Evolutionary conservation across 352 stramenopile species (phyloP), one percentile per base, ranked within the genome.

Genomic region (Bremia lactucae): DNA sequence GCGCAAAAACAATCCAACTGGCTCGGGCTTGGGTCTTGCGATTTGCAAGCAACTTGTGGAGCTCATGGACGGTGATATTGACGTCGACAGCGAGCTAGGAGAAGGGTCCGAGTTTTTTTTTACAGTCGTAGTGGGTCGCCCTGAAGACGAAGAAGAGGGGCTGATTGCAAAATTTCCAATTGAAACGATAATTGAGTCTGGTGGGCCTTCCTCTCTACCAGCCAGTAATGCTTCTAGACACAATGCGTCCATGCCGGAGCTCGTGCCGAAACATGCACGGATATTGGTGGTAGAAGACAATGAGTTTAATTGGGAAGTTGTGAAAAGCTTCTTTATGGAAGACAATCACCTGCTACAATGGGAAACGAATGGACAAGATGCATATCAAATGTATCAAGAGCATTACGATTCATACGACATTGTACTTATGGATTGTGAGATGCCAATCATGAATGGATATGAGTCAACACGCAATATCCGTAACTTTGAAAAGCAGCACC

Each of bases 251-350:
- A 52, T 61, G 44, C 48, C 51, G 10, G 38, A 62, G 36, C 29
- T 64, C 20, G 63, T 87, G 14, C 77, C 74, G 2, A 79, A 74
- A 6, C 68, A 85, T 46, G 77, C 78, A 29, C 66, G 75, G 0
- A 88, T 91, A 31, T 57, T 91, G 46, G 73, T 88, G 7, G 78
- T 88, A 5, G 82, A 94, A 64, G 82, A 94, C 55, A 94, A 94
- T 34, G 79, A 94, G 36, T 91, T 94, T 49, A 94, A 94, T 34
- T 92, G 79, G 82, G 79, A 94, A 59, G 79, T 94, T 5, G 77
- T 94, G 29, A 91, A 90, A 43, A 87, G 74, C 48, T 92, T 86
- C 40, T 83, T 84, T 41, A 72, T 68, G 34, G 68, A 87, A 36
- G 78, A 85, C 33, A 81, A 91, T 35, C 78, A 91, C 42, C 40